Conservation (phyloP, 1,139 yeast genomes). For the Lodderomyces parapsilosis region DNA sequence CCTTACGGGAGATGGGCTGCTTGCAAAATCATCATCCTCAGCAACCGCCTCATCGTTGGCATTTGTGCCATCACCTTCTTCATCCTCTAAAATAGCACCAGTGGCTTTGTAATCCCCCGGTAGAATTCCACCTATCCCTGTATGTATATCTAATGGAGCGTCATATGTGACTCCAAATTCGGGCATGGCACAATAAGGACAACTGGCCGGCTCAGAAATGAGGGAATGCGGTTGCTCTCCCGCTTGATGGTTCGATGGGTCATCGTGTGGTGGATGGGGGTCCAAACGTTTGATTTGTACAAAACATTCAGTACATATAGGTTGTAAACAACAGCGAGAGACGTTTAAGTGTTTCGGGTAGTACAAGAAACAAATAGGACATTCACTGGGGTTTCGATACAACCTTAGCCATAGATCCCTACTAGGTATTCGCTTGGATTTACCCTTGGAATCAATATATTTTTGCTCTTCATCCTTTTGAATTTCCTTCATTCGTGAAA, state of each 20-base stretch:
- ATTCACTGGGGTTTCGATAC: slow-evolving; percentile 70
- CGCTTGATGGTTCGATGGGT: slow-evolving; percentile 25
- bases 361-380: slow-evolving; percentile 91
- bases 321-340: slow-evolving; percentile 91
- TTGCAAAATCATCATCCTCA: slow-evolving; percentile 5
- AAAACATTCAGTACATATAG: slow-evolving; percentile 95
- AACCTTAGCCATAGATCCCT: slow-evolving; percentile 37
- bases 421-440: slow-evolving; percentile 19
- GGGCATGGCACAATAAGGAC: slow-evolving; percentile 91
- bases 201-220: slow-evolving; percentile 82
- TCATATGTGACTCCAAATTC: slow-evolving; percentile 82
- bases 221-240: slow-evolving; percentile 54
- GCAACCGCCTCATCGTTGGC: slow-evolving; percentile 15
- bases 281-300: slow-evolving; percentile 90
- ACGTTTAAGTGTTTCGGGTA: slow-evolving; percentile 77
- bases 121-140: slow-evolving; percentile 51
- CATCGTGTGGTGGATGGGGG: slow-evolving; percentile 94
- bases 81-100: slow-evolving; percentile 6
- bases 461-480: slow-evolving; percentile 56
- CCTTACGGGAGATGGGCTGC: slow-evolving; percentile 2
- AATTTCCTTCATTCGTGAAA: slow-evolving; percentile 44
- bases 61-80: slow-evolving; percentile 10
- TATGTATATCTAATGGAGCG: slow-evolving; percentile 54
- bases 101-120: slow-evolving; percentile 34
- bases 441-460: slow-evolving; percentile 33